A percentile compares a stretch with the other conserved stretches of the same genome.
Evolutionary conservation across 2,329 filamentous ascomycete genomes (phyloP).

Genomic region (Pseudocercospora crystallina): DNA sequence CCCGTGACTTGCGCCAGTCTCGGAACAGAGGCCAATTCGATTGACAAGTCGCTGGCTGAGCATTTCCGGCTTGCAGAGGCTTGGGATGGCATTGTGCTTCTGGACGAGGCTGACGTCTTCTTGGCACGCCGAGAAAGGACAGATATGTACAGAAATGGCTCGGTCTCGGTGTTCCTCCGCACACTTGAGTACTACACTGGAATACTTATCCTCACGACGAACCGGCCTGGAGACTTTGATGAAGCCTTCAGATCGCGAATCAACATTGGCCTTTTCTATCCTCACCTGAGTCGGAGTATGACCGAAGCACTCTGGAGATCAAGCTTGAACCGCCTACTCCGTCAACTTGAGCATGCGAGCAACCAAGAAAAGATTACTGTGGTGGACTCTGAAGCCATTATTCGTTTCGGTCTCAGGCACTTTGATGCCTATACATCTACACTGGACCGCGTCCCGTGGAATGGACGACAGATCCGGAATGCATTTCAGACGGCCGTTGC

Average conservation of each 20-base stretch:
- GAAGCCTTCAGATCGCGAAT: conserved; percentile 37
- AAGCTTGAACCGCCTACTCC: conserved; percentile 1
- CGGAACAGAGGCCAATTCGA: conserved; percentile 7
- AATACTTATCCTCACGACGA: conserved; percentile 37
- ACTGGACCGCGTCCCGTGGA: conserved; percentile 30
- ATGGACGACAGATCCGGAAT: conserved; percentile 40
- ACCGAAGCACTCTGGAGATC: conserved; percentile 35
- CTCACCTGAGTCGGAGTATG: conserved; percentile 40
- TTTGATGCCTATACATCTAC: too few relatives aligned
- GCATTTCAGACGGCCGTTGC: conserved; percentile 39
- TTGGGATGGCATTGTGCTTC: conserved; percentile 55
- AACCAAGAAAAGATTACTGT: neutral
- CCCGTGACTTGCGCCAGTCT: conserved; percentile 24
- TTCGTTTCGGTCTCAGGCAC: neutral
- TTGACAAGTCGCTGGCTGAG: conserved; percentile 14
- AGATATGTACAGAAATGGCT: conserved; percentile 34
- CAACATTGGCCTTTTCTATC: conserved; percentile 35
- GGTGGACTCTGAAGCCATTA: neutral
- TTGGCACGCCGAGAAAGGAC: conserved; percentile 49
- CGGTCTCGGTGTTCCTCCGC: conserved; percentile 41
- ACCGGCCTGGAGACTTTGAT: conserved; percentile 38
- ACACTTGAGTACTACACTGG: conserved; percentile 37
- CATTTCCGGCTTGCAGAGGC: conserved; percentile 18
- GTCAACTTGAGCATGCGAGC: neutral
- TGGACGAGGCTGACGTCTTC: conserved; percentile 63